phyloP scores from a whole-genome alignment of 2,329 filamentous ascomycete species.

The Emergomyces pasteurianus region DNA sequence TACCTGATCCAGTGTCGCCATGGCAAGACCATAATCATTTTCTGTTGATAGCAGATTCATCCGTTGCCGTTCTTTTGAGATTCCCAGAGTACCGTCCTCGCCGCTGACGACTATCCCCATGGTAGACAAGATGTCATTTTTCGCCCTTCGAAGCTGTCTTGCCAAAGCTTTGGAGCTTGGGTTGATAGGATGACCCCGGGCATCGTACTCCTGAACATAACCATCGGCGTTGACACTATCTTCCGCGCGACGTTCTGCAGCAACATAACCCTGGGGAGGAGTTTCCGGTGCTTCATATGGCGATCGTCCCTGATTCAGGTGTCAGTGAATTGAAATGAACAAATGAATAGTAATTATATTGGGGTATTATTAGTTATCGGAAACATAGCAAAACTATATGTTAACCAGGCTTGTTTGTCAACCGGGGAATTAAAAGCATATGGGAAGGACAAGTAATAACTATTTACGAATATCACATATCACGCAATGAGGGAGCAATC shows the following conservation, averaged over 20 bases:
- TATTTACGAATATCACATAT: neutral
- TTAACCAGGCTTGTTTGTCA: neutral
- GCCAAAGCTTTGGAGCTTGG: constrained; percentile 28
- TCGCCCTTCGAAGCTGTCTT: constrained; percentile 33
- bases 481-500: neutral
- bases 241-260: constrained; percentile 13
- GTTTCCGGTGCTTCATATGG: constrained; percentile 33
- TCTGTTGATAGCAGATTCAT: constrained; percentile 28
- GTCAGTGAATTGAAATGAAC: neutral
- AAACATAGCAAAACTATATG: neutral
- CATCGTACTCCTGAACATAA: constrained; percentile 39
- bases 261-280: constrained; percentile 12
- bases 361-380: neutral
- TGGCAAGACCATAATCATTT: constrained; percentile 32
- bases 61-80: constrained; percentile 27
- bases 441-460: neutral
- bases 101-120: constrained; percentile 37
- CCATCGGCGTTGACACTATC: constrained; percentile 24
- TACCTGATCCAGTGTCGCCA: constrained; percentile 31
- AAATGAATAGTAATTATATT: neutral
- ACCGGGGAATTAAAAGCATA: neutral
- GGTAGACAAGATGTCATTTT: constrained; percentile 39
- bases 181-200: constrained; percentile 36
- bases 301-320: constrained; percentile 30
- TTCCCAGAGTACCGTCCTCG: constrained; percentile 24